These are phyloP conservation scores for Chrysosporium keratinophilum DNA, from an alignment of 2,329 filamentous ascomycete species.

Conservation along the genomic window DNA sequence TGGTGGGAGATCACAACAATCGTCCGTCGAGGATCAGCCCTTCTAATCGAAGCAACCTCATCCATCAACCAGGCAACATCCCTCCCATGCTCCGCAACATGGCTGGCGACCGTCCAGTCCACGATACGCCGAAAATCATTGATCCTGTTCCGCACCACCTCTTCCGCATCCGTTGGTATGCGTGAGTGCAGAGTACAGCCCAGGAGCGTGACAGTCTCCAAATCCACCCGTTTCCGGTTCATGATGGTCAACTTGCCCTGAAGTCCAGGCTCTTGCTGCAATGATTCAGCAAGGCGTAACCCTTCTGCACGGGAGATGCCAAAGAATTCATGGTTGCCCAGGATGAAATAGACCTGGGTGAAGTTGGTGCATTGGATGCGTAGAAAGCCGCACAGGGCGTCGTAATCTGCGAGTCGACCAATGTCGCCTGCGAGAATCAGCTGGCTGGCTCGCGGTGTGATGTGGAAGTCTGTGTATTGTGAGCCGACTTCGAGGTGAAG, in stretches of 20 bases:
- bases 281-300: slow-evolving; percentile 14
- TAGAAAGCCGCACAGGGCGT: slow-evolving; percentile 22
- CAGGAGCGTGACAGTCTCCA: slow-evolving; percentile 37
- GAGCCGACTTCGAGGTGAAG: slow-evolving; percentile 10
- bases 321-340: slow-evolving; percentile 34
- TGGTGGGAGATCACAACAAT: slow-evolving; percentile 47
- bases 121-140: slow-evolving; percentile 45
- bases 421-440: slow-evolving; percentile 28
- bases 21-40: not conserved
- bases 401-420: slow-evolving; percentile 23
- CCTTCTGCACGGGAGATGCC: slow-evolving; percentile 22
- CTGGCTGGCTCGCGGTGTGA: slow-evolving; percentile 13
- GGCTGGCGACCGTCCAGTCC: slow-evolving; percentile 41
- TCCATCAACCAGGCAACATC: slow-evolving; percentile 43
- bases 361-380: slow-evolving; percentile 20
- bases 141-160: slow-evolving; percentile 36
- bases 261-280: slow-evolving; percentile 18
- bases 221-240: slow-evolving; percentile 18
- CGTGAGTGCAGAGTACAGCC: slow-evolving; percentile 48
- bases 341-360: slow-evolving; percentile 24
- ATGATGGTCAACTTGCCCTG: slow-evolving; percentile 18
- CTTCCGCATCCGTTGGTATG: slow-evolving; percentile 33
- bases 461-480: slow-evolving; percentile 13
- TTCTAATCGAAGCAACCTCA: slow-evolving; percentile 23
- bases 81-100: slow-evolving; percentile 38